Evolutionary conservation across 169 alveolate species (phyloP), one percentile per base, ranked within the genome.

Genomic region (Cryptosporidium meleagridis): DNA sequence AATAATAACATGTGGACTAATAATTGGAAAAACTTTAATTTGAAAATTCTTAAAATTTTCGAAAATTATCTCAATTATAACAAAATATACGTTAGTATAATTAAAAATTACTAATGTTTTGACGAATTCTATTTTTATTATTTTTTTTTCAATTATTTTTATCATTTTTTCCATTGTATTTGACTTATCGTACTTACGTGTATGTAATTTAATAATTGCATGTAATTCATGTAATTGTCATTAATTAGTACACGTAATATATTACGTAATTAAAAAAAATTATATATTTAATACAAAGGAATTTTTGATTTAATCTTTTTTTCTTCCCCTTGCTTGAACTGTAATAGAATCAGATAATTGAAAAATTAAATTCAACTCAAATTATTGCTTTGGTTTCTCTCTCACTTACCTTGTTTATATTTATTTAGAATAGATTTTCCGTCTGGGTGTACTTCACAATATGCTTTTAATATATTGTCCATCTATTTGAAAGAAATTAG

Each of bases 321-420:
- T 80, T 65, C 89, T 80, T 39, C 89, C 89, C 23, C 89, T 58
- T n/a, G 75, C 52, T 80, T 37, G 31, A 62, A 80, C 89, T 80
- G 23, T 16, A 16, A 53, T 51, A 18, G 23, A 21, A 55, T 37
- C 3, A 5, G 39, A 21, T 29, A 44, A 18, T 44, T 75, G 33
- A 2, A 6, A 16, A 37, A 44, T n/a, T 31, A 31, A 31, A 31
- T 31, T 31, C 35, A 80, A 62, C 2, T n/a, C 12, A n/a, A 55
- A 5, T 6, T 21, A 5, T 21, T 0, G 67, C 23, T 37, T 3
- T 9, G 9, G 12, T 16, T 52, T 16, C 23, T 6, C 14, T 21
- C 12, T 62, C 18, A 80, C 75, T 62, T 41, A 80, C 89, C 89
- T 80, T 80, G 80, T 21, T 80, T 80, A 44, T 62, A 80, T n/a